Evolutionary conservation across 2,329 filamentous ascomycete genomes (phyloP), one percentile per base, ranked within the genome.

Genomic region (Xylariaceae sp.): DNA sequence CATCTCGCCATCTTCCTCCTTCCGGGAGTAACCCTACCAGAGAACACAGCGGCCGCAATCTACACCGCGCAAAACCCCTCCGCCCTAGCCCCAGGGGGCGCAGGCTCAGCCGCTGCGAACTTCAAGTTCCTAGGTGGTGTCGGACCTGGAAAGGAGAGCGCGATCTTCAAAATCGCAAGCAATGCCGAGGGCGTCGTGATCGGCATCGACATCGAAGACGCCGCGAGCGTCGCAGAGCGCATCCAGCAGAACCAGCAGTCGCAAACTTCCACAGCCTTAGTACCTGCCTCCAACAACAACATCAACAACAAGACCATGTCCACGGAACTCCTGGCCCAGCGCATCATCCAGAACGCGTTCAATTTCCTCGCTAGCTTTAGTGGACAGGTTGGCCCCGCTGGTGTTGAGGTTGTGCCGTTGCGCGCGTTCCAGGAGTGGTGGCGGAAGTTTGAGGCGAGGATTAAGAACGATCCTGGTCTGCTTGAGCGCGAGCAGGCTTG

Each of bases 391-490:
- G 80, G 80, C 2, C 76, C 78, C 30, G 81, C 78, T 1, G 88
- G 88, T 0, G 83, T 88, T 51, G 93, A 97, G 73, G 88, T 95
- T 10, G 90, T 99, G 23, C 92, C 94, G n/a, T 76, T 99, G 64
- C 94, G 90, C 76, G 90, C 89, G 4, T 99, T 99, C 73, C 88
- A 95, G 76, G 91, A 96, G 60, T 99, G 95, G 94, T 99, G 95
- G 94, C 83, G 81, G 62, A 97, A 97, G 75, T 99, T 99, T 76
- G 93, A 99, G 78, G 84, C 85, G 62, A 88, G 87, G 71, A 83
- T 99, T 45, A 88, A 92, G 68, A 82, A 84, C 64, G 94, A 99
- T 76, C 93, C 94, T 0, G 84, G 85, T 5, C 99, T 99, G 72
- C 77, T 99, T 66, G 92, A 97, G 75, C 84, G 87, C 68, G 84